These are phyloP conservation scores for Halteria grandinella DNA, from an alignment of 73 alveolate species.

Conservation along the genomic window DNA sequence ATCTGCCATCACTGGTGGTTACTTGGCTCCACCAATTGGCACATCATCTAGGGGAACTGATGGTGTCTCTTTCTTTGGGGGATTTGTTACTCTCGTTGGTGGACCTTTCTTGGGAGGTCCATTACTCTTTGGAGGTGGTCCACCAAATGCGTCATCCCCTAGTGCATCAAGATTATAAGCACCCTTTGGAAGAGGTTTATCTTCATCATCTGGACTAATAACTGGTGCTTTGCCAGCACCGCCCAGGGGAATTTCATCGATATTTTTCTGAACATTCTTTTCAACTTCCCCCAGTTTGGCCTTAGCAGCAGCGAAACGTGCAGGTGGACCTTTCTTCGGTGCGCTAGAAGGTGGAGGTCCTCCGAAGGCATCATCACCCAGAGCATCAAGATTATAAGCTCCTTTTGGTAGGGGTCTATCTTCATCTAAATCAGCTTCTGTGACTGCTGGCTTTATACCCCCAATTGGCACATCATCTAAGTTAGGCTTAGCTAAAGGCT, in stretches of 20 bases:
- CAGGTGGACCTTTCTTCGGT: slow-evolving; percentile 31
- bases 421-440: neutral
- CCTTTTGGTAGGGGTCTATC: slow-evolving; percentile 32
- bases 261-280: neutral
- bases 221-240: neutral
- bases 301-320: neutral
- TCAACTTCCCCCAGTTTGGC: slow-evolving; percentile 30
- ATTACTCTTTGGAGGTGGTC: neutral
- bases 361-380: slow-evolving; percentile 40
- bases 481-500: too few relatives aligned
- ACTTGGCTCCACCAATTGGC: slow-evolving; percentile 27
- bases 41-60: slow-evolving; percentile 16
- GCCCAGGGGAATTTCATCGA: slow-evolving; percentile 24
- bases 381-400: slow-evolving; percentile 37
- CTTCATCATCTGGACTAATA: too few relatives aligned
- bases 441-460: neutral
- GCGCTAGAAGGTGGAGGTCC: too few relatives aligned
- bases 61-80: too few relatives aligned
- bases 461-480: slow-evolving; percentile 38
- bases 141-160: slow-evolving; percentile 24
- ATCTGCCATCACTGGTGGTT: neutral
- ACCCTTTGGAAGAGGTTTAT: too few relatives aligned
- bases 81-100: too few relatives aligned
- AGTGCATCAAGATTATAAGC: slow-evolving; percentile 9
- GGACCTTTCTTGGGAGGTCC: slow-evolving; percentile 28